Conservation (phyloP, 2,329 filamentous ascomycete genomes). For the Apiospora malaysiana region DNA sequence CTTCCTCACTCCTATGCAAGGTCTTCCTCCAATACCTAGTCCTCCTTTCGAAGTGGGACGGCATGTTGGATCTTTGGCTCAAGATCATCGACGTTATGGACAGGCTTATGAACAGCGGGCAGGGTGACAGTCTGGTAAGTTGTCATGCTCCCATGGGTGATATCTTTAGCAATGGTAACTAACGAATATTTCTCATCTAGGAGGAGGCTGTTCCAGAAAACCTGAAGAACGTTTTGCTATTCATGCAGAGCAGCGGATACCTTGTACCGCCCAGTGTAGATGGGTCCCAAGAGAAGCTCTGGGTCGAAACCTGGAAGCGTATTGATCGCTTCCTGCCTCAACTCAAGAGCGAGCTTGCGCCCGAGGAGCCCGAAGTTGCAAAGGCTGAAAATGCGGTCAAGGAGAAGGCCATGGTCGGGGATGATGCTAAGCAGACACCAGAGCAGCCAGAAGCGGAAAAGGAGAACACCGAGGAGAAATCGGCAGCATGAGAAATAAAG, state of each 20-base stretch:
- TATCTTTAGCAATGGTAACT: constrained; percentile 23
- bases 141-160: not conserved
- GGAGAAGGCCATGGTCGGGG: not conserved
- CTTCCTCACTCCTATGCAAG: constrained; percentile 89
- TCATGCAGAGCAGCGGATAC: constrained; percentile 90
- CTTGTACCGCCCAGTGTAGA: constrained; percentile 73
- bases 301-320: constrained; percentile 68
- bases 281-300: constrained; percentile 60
- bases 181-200: constrained; percentile 47
- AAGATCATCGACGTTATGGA: constrained; percentile 95
- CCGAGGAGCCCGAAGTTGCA: constrained; percentile 49
- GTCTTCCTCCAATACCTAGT: constrained; percentile 95
- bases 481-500: not conserved
- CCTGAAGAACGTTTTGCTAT: constrained; percentile 92
- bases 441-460: not conserved
- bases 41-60: constrained; percentile 81
- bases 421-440: not conserved
- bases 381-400: not conserved
- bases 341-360: constrained; percentile 59
- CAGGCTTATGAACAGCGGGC: constrained; percentile 92
- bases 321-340: constrained; percentile 70
- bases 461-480: not conserved
- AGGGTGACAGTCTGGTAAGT: constrained; percentile 85
- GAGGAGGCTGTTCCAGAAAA: constrained; percentile 96
- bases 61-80: constrained; percentile 90